phyloP scores from a whole-genome alignment of 352 stramenopile species.

The Globisporangium uncinulatum region DNA sequence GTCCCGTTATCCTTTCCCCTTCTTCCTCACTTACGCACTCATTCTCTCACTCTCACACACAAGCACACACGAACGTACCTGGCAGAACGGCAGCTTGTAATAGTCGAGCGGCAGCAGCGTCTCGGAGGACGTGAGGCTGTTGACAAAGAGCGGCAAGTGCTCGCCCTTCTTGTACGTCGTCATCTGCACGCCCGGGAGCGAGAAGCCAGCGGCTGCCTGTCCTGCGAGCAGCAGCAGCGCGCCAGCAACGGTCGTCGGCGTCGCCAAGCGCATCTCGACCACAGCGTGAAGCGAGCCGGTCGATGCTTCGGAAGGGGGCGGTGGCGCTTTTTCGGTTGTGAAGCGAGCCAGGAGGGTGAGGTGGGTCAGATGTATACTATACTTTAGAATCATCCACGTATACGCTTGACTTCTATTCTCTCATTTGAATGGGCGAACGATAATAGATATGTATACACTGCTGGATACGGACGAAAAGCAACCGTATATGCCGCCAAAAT shows the following conservation, averaged over 20 bases:
- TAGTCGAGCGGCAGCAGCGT: conserved; percentile 97
- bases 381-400: no score
- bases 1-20: no score
- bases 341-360: no score
- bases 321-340: no score
- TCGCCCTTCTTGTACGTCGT: conserved; percentile 85
- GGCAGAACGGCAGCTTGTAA: conserved; percentile 97
- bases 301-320: neutral
- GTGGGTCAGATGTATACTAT: no score
- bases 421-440: neutral
- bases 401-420: conserved; percentile 6
- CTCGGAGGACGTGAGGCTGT: conserved; percentile 93
- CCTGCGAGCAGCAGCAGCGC: conserved; percentile 15
- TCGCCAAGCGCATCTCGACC: no score
- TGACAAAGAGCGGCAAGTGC: conserved; percentile 89
- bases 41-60: neutral
- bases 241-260: neutral
- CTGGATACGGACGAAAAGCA: no score
- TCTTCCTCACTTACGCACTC: neutral
- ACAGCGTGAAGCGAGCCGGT: neutral
- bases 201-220: conserved; percentile 33
- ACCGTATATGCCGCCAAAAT: no score
- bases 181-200: conserved; percentile 84
- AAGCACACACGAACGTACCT: conserved; percentile 28
- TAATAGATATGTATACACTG: no score